These are phyloP conservation scores for Withania somnifera DNA, from an alignment of 305 asterid species.

Conservation along the genomic window DNA sequence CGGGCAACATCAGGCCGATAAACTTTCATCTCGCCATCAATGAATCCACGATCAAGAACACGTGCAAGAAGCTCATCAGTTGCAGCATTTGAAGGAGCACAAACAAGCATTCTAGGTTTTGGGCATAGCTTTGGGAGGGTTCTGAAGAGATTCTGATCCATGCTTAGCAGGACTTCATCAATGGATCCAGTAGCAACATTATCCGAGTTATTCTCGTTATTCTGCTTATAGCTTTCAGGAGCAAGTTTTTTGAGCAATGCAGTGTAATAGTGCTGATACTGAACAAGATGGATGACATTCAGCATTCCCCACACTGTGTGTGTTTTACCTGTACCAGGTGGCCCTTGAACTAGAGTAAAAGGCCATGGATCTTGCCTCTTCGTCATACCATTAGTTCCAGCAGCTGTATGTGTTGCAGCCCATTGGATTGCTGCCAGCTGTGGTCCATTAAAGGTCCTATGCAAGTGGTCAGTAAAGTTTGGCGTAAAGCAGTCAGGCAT, in stretches of 20 bases:
- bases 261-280: conserved; percentile 96
- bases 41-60: conserved; percentile 97
- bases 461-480: conserved; percentile 69
- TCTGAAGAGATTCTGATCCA: conserved; percentile 95
- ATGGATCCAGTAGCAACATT: conserved; percentile 74
- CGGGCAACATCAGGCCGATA: conserved; percentile 98
- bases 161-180: conserved; percentile 95
- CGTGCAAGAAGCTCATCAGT: conserved; percentile 95
- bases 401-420: conserved; percentile 99
- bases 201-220: conserved; percentile 59
- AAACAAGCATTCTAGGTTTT: conserved; percentile 98
- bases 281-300: conserved; percentile 97
- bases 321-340: conserved; percentile 99
- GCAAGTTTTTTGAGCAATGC: conserved; percentile 94
- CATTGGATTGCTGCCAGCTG: conserved; percentile 95
- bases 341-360: conserved; percentile 96
- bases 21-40: conserved; percentile 98
- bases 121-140: conserved; percentile 98
- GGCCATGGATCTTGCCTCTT: conserved; percentile 99
- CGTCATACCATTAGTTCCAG: conserved; percentile 69
- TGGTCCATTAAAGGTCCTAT: conserved; percentile 77
- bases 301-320: conserved; percentile 99
- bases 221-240: conserved; percentile 97
- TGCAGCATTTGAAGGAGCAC: conserved; percentile 99
- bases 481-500: conserved; percentile 99